Base-by-base conservation (phyloP, 345 rosid genomes). In the Crucihimalaya himalaica region DNA sequence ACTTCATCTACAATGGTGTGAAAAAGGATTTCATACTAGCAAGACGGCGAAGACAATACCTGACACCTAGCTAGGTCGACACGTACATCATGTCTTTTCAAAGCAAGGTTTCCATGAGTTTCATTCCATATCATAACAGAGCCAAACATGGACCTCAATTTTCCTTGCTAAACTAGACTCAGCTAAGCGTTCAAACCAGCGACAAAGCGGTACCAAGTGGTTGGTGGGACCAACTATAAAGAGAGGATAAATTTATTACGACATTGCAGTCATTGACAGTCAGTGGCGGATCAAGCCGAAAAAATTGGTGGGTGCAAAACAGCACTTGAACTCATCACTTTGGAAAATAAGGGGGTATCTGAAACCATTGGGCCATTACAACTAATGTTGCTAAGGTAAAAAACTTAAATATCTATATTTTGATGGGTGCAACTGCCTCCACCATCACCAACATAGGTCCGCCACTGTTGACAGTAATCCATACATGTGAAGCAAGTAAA, bases 161-260 rank as follows among this genome's bases (percentile, higher is more conserved):
- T 86, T 59, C 97, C 93, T 67, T 50, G 70, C 73, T 83, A 85
- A 72, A 90, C 93, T 63, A 93, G 77, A 61, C 97, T 96, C 66
- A 93, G 81, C 72, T 90, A 97, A 66, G 93, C 93, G 74, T 93
- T 90, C 57, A 93, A 78, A 81, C 98, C 98, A 61, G 98, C 98
- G 37, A 89, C 96, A 54, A 93, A 64, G 25, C 98, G 96, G 71
- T 87, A 90, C 98, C 98, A 93, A 73, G 80, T 84, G 66, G 97
- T 89, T 21, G 98, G 93, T 53, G 98, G 91, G 57, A 93, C 86
- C 78, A 86, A 64, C 98, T 93, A 81, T 18, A n/a, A 70, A 73
- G 54, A 52, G 58, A 47, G 8, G 68, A n/a, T 18, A 42, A n/a
- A 34, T 50, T 54, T 25, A 50, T 19, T 39, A 71, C 25, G 43